Evolutionary conservation across 345 rosid genomes (phyloP).

Genomic region (Citropsis articulata): DNA sequence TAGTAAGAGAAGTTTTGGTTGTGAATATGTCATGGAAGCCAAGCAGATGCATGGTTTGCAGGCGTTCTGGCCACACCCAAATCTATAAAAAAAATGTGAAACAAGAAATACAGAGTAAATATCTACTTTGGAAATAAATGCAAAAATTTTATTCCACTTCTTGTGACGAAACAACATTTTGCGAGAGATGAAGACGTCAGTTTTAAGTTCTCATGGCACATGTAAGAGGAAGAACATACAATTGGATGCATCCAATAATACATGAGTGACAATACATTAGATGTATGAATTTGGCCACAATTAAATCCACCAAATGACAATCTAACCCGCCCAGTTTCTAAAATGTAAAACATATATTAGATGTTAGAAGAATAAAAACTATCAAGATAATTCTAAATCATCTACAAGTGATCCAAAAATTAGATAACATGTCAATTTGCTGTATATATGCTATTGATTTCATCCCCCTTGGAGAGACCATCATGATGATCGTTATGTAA

Average conservation of each 20-base stretch:
- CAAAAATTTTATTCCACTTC: neutral
- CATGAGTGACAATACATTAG: neutral
- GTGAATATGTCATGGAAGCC: conserved; percentile 65
- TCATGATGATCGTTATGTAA: neutral
- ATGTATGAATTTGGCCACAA: neutral
- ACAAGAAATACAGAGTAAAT: conserved; percentile 7
- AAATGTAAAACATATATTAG: neutral
- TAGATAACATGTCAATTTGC: neutral
- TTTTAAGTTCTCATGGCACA: neutral
- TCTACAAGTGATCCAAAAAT: neutral
- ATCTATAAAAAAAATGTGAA: conserved; percentile 36
- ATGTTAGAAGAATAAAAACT: neutral
- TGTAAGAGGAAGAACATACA: neutral
- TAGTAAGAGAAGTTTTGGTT: conserved; percentile 60
- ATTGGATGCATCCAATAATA: neutral
- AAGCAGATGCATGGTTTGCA: conserved; percentile 77
- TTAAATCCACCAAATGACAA: neutral
- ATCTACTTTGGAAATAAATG: neutral
- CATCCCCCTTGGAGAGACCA: neutral
- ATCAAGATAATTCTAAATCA: neutral
- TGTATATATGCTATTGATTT: neutral
- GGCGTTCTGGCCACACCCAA: conserved; percentile 96
- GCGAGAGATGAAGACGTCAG: neutral
- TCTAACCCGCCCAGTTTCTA: neutral
- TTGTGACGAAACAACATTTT: neutral